Base-by-base conservation (phyloP, 805 yeast genomes). In the Candida easanensis region DNA sequence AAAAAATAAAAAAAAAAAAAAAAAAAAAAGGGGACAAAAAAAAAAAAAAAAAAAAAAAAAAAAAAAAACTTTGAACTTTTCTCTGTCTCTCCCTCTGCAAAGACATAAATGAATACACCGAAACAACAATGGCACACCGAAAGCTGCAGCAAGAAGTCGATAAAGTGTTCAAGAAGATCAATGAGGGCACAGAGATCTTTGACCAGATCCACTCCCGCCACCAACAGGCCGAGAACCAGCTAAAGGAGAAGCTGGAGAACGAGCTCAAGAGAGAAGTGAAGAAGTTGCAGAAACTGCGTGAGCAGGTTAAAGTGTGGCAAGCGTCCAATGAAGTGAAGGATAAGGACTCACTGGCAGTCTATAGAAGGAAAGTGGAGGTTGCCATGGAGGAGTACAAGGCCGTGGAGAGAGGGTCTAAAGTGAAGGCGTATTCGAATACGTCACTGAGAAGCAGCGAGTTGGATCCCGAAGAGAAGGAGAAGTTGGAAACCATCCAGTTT, bases 351-450 rank as follows among this genome's bases (percentile, higher is more conserved):
- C 71, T 88, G 47, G 71, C 83, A 48, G 96, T 89, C 54, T 84
- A 89, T 58, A 72, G 93, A 45, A 70, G 77, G 54, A 62, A 79
- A 39, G 84, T 85, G 45, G 84, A 78, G 57, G 69, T 69, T 41
- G 93, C 93, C 50, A 91, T 91, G 99, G 99, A 91, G 65, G 79
- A 88, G 59, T 93, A 91, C 67, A 93, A 93, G 63, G 90, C 88
- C 44, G 87, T 91, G 53, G 99, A 91, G 62, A 87, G 90, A 64
- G 81, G 84, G 44, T 83, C 88, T 72, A 91, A 91, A 65, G 86
- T 93, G 38, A 91, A 91, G 63, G 97, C 96, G 41, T 91, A 88
- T 62, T 82, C 91, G 28, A 88, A 88, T 58, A 97, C 89, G 62
- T 96, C 96, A 1, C 71, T 91, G 50, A 41, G 47, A 16, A 78